Base-by-base conservation (phyloP, 768 basidiomycete genomes). In the Tricholoma flavovirens region DNA sequence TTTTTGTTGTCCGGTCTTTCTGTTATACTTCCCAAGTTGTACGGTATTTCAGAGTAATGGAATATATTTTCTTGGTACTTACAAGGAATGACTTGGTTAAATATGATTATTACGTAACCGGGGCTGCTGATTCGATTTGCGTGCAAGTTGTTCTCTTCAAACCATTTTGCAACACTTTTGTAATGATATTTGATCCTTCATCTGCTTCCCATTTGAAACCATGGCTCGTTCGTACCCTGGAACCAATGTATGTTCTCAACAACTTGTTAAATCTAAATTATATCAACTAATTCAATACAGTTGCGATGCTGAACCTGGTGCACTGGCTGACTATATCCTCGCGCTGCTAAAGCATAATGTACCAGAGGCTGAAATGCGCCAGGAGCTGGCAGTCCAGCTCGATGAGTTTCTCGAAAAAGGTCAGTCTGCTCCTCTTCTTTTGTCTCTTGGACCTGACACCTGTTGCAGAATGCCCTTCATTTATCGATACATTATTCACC, bases 401-500 rank as follows among this genome's bases (percentile, higher is more conserved):
- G 88, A 88, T 53, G 95, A 97, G 70, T 98, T 98, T 69, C 79
- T 98, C 22, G 94, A 96, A 74, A 87, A 89, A 73, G 88, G 94
- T 90, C 57, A 57, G 78, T 66, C 29, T 46, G 7, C 40, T 10
- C 17, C 8, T 6, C 21, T 21, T 51, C 15, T 63, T 33, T 62
- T 60, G 54, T 64, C 56, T 22, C 38, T 17, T 58, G 53, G 56
- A 50, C 42, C 54, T 60, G 21, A 59, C 51, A 55, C 40, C 51
- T 53, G 11, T 32, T 51, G 51, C 72, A 80, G 87, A 93, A 79
- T 86, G 79, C 65, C 71, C 73, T 51, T 72, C 76, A 51, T 98
- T 98, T 73, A 86, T 96, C 59, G 84, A 92, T 66, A 86, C 85
- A 14, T 81, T 97, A 62, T 94, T 97, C 72, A 83, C 83, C 49